phyloP scores from a whole-genome alignment of 2,329 filamentous ascomycete genomes.

The Fusarium lyarnte region DNA sequence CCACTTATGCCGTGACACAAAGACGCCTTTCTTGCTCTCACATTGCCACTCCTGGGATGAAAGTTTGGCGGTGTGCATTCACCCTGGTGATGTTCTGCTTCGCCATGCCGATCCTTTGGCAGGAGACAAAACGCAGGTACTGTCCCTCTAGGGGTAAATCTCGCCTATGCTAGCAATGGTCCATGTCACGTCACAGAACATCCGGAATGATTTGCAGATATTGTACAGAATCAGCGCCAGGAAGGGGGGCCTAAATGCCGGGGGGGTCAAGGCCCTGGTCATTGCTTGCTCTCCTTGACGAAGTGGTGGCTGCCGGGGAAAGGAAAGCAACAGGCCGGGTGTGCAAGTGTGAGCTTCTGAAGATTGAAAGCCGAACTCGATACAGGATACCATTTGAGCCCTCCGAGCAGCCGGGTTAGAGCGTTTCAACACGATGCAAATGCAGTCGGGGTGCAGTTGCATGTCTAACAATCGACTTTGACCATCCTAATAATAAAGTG shows the following conservation, averaged over 20 bases:
- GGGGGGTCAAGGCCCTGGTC: not conserved
- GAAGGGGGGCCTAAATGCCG: not conserved
- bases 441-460: not conserved
- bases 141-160: not conserved
- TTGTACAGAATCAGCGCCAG: not conserved
- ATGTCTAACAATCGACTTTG: not conserved
- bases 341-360: not conserved
- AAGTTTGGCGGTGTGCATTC: not conserved
- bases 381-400: not conserved
- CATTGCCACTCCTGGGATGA: not conserved
- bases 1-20: not conserved
- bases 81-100: not conserved
- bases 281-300: not conserved
- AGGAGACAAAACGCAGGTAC: constrained; percentile 1
- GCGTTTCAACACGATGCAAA: not conserved
- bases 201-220: not conserved
- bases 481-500: not conserved
- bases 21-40: not conserved
- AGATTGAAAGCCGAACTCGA: not conserved
- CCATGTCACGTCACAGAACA: not conserved
- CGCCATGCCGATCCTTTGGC: not conserved
- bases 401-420: not conserved
- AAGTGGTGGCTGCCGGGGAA: not conserved
- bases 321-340: not conserved
- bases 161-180: not conserved